Evolutionary conservation across 1,284 basidiomycete genomes (phyloP), one percentile per base, ranked within the genome.

Genomic region (Boletus mariae): DNA sequence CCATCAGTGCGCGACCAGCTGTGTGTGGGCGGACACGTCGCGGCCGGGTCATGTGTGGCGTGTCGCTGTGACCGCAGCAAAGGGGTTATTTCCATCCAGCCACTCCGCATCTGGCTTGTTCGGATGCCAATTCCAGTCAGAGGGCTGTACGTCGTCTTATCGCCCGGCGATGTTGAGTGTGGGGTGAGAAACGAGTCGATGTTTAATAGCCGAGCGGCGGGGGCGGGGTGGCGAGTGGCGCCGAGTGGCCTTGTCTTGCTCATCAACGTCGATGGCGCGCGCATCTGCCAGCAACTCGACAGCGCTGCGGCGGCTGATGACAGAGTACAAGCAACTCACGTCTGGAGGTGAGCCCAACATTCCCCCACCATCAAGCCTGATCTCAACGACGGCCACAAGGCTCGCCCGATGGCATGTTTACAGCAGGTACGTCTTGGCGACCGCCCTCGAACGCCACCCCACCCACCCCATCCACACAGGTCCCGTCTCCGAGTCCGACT

Each of bases 401-500:
- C 62, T 87, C 90, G 15, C 91, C 92, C 12, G 92, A 94, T 71
- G 87, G 85, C 56, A 93, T 94, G 89, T 96, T 97, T 65, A 95
- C 93, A 44, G 93, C 94, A 52, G 94, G 94, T 84, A 65, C 65
- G 68, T 54, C 23, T 13, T 17, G 40, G 2, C 26, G 9, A 23
- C 42, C 43, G 15, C 42, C 15, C 28, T 7, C 44, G 12, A 11
- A 7, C 29, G 44, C 28, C 51, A 51, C 48, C 53, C 51, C 20
- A 31, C 43, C 23, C 25, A 38, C 50, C 26, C 34, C 25, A 20
- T 20, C 20, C 20, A 20, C 4, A 15, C 65, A 86, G 92, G 93
- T 0, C 94, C 94, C 43, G 81, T 98, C 64, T 87, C 88, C 45
- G 96, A 99, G 73, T 86, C 90, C 59, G 94, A 99, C 75, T 95